Base-by-base conservation (phyloP, 139 green algal species). In the Chlorella vulgaris region DNA sequence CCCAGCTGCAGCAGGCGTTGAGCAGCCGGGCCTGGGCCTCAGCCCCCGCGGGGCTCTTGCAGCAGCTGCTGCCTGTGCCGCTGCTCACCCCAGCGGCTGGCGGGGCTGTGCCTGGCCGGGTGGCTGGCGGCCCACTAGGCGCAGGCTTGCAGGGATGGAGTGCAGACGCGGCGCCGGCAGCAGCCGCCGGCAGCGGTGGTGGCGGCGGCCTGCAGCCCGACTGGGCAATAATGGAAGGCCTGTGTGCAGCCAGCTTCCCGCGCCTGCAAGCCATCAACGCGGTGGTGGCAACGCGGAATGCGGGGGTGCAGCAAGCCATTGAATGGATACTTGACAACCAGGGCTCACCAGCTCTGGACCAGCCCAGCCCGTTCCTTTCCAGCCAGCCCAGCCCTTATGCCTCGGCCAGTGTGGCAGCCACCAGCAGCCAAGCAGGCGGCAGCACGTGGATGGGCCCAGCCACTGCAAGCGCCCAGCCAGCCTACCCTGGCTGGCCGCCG, bases 251-350 rank as follows among this genome's bases (percentile, higher is more conserved):
- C 31, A 85, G 87, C 28, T 90, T 86, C 61, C 22, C 63, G 3
- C 24, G 26, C 4, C 24, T 79, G 28, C 74, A 78, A 2, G 81
- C 81, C 50, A 43, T 47, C 1, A 78, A 71, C 19, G 87, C 86
- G 35, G 43, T 86, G 28, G n/a, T 55, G 28, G 69, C 78, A 1
- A 90, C 86, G 18, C 47, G 67, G 36, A 86, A 84, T 33, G 71
- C 77, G 74, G 81, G 76, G 19, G 29, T 78, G 13, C 82, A 87
- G 42, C 43, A 85, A 26, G 85, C 85, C 2, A 55, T 86, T 13
- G 53, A 83, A 13, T 90, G 87, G 87, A 65, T 90, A 62, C n/a
- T 83, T 29, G 66, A 84, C 38, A 68, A 80, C n/a, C 42, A 80
- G 15, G 74, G 74, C 4, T 80, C 74, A 0, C 55, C 53, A 5